Evolutionary conservation across 805 yeast genomes (phyloP).

Genomic region (Metschnikowia colocasiae): DNA sequence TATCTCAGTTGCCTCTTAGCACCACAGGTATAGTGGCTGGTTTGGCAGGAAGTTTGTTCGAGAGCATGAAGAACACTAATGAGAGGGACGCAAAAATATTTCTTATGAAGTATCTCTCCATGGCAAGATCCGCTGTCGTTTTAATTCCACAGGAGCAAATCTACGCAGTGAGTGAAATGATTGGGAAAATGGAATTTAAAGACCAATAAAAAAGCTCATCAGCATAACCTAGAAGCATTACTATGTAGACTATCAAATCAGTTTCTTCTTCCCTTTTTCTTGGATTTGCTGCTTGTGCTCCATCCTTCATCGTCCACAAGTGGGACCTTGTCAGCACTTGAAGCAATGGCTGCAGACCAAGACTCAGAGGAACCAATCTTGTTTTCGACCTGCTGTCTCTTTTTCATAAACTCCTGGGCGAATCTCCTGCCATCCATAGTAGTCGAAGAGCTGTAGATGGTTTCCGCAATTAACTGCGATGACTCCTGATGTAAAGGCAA

Average conservation of each 20-base stretch:
- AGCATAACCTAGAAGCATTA: background rate
- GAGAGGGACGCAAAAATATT: slow-evolving; percentile 22
- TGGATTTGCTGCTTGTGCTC: slow-evolving; percentile 40
- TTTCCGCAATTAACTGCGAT: slow-evolving; percentile 83
- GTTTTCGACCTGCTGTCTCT: slow-evolving; percentile 70
- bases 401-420: slow-evolving; percentile 83
- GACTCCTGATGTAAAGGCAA: slow-evolving; percentile 76
- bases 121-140: slow-evolving; percentile 58
- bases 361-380: slow-evolving; percentile 42
- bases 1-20: slow-evolving; percentile 52
- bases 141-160: slow-evolving; percentile 54
- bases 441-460: slow-evolving; percentile 81
- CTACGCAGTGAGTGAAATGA: slow-evolving; percentile 24
- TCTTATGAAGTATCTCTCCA: slow-evolving; percentile 57
- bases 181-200: slow-evolving; percentile 6
- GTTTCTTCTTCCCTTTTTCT: slow-evolving; percentile 35
- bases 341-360: slow-evolving; percentile 70
- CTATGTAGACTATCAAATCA: background rate
- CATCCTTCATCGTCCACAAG: slow-evolving; percentile 45
- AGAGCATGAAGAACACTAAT: slow-evolving; percentile 23
- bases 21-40: slow-evolving; percentile 67
- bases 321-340: slow-evolving; percentile 36
- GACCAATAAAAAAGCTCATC: background rate
- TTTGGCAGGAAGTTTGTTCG: slow-evolving; percentile 48
- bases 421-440: slow-evolving; percentile 94